Evolutionary conservation across 768 basidiomycete species (phyloP).

Genomic region (Hericium erinaceus): DNA sequence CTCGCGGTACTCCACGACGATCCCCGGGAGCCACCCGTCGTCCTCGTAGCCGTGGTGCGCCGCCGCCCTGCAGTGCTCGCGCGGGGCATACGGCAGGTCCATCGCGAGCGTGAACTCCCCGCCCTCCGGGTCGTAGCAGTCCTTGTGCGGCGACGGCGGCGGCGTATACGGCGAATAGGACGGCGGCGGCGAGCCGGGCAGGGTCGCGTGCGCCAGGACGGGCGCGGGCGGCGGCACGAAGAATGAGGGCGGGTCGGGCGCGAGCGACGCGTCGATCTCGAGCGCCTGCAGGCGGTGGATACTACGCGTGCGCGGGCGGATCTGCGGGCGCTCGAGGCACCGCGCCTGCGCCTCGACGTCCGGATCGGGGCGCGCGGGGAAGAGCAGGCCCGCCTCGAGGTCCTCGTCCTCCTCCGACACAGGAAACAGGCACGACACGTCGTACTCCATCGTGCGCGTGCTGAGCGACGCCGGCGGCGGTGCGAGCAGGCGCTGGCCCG

Average conservation of each 20-base stretch:
- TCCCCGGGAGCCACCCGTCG: conserved; percentile 14
- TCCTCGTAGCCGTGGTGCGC: conserved; percentile 4
- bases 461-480: background rate
- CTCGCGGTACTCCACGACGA: conserved; percentile 6
- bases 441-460: conserved; percentile 15
- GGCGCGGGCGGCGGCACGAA: conserved; percentile 8
- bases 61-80: background rate
- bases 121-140: background rate
- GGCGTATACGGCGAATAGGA: conserved; percentile 6
- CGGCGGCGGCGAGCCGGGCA: background rate
- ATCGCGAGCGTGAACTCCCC: conserved; percentile 19
- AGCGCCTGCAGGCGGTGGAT: conserved; percentile 13
- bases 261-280: background rate
- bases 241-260: conserved; percentile 6
- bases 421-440: conserved; percentile 20
- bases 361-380: conserved; percentile 7
- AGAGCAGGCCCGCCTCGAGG: conserved; percentile 5
- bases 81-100: conserved; percentile 10
- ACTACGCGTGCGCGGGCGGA: conserved; percentile 19
- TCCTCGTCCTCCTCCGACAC: conserved; percentile 23
- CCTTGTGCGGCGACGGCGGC: conserved; percentile 9
- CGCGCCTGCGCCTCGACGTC: conserved; percentile 1
- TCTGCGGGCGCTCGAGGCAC: conserved; percentile 3
- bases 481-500: background rate
- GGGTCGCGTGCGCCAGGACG: background rate